Evolutionary conservation across 176 grass and related monocot species (phyloP).

Genomic region (Poa annua): DNA sequence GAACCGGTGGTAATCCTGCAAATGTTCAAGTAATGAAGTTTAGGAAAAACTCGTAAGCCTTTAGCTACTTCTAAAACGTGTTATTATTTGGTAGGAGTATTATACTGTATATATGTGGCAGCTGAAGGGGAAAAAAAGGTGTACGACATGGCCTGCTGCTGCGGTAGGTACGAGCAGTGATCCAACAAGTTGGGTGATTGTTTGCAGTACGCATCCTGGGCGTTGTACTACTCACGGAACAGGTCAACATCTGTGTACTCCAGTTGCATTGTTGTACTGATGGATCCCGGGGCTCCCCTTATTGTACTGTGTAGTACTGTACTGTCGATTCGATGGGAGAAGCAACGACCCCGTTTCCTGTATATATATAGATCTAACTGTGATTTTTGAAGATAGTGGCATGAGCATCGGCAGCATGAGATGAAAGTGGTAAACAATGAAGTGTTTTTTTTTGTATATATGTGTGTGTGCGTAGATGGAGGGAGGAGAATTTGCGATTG

Average conservation of each 20-base stretch:
- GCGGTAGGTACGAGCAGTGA: background rate
- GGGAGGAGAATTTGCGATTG: background rate
- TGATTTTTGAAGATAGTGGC: background rate
- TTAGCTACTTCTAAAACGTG: background rate
- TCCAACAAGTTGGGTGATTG: background rate
- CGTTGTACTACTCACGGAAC: constrained; percentile 41
- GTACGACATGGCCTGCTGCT: constrained; percentile 15
- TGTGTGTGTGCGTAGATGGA: no score
- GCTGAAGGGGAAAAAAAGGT: background rate
- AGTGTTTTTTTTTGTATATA: background rate
- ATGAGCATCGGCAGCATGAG: background rate
- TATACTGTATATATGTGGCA: background rate
- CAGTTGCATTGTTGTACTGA: constrained; percentile 19
- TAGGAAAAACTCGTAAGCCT: no score
- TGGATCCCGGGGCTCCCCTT: background rate
- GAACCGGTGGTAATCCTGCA: background rate
- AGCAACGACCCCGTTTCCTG: background rate
- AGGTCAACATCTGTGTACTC: constrained; percentile 35
- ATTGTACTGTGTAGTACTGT: constrained; percentile 30
- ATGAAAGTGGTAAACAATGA: background rate
- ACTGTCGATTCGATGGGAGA: background rate
- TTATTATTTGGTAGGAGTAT: background rate
- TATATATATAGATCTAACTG: constrained; percentile 30
- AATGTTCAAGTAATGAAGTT: background rate
- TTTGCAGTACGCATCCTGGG: constrained; percentile 43